Evolutionary conservation across 306 rosid species (phyloP).

Genomic region (Corylus heterophylla): DNA sequence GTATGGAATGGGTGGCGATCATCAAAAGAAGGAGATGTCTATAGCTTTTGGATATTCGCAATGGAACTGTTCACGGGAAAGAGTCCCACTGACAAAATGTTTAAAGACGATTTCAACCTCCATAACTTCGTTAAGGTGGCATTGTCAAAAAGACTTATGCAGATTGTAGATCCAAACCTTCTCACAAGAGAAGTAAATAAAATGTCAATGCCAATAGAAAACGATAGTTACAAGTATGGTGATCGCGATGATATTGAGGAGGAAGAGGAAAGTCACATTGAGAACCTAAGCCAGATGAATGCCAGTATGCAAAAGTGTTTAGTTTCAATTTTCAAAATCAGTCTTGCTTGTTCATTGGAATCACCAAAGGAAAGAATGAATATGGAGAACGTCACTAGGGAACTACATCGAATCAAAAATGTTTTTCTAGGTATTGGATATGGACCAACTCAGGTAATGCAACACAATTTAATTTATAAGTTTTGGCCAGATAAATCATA

Average conservation of each 20-base stretch:
- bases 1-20: slow-evolving; percentile 30
- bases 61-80: slow-evolving; percentile 26
- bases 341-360: too few species aligned
- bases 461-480: not conserved
- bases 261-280: too few species aligned
- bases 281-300: too few species aligned
- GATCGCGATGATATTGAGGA: too few species aligned
- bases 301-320: too few species aligned
- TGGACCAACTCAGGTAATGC: not conserved
- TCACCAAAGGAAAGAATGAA: too few species aligned
- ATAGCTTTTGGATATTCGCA: slow-evolving; percentile 42
- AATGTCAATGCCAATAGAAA: too few species aligned
- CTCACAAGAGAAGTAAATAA: not conserved
- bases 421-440: not conserved
- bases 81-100: slow-evolving; percentile 40
- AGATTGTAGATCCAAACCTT: slow-evolving; percentile 3
- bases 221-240: too few species aligned
- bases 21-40: slow-evolving; percentile 34
- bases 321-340: too few species aligned
- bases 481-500: not conserved
- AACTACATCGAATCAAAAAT: slow-evolving; percentile 5
- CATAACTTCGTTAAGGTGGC: slow-evolving; percentile 18
- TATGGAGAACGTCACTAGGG: too few species aligned
- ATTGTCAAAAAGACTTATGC: not conserved
- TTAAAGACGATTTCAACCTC: slow-evolving; percentile 28